These are phyloP conservation scores for Cyberlindnera misumaiensis DNA, from an alignment of 805 yeast genomes.

Conservation along the genomic window DNA sequence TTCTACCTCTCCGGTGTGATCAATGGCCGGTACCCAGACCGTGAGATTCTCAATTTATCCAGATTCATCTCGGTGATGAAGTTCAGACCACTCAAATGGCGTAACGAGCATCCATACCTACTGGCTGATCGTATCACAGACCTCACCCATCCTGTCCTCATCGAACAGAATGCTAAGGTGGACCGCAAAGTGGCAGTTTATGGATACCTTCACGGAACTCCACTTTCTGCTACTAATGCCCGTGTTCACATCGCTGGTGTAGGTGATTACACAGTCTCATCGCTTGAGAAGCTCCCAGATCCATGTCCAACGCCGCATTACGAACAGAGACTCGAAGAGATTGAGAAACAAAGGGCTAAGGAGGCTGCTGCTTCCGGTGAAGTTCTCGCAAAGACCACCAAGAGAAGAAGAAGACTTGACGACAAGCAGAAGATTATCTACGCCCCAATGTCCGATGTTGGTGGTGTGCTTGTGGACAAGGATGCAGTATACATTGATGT, in stretches of 20 bases:
- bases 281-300: slow-evolving; percentile 88
- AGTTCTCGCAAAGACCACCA: slow-evolving; percentile 49
- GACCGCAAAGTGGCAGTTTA: slow-evolving; percentile 89
- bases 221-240: slow-evolving; percentile 60
- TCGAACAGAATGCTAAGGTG: slow-evolving; percentile 72
- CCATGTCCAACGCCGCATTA: slow-evolving; percentile 97
- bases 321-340: slow-evolving; percentile 78
- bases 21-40: slow-evolving; percentile 95
- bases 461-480: slow-evolving; percentile 93
- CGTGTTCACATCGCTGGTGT: slow-evolving; percentile 92
- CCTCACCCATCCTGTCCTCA: slow-evolving; percentile 81
- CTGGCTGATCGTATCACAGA: slow-evolving; percentile 90
- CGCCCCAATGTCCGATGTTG: slow-evolving; percentile 99
- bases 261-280: slow-evolving; percentile 75
- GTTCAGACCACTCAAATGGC: slow-evolving; percentile 98
- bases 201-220: slow-evolving; percentile 94
- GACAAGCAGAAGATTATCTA: slow-evolving; percentile 91
- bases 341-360: slow-evolving; percentile 67
- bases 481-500: slow-evolving; percentile 91
- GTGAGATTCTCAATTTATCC: slow-evolving; percentile 87
- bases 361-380: slow-evolving; percentile 58
- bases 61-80: slow-evolving; percentile 96
- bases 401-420: slow-evolving; percentile 86
- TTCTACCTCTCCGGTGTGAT: slow-evolving; percentile 92
- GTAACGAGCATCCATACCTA: slow-evolving; percentile 95